These are phyloP conservation scores for Drechslerella coelobrocha DNA, from an alignment of 2,329 filamentous ascomycete species.

Conservation along the genomic window DNA sequence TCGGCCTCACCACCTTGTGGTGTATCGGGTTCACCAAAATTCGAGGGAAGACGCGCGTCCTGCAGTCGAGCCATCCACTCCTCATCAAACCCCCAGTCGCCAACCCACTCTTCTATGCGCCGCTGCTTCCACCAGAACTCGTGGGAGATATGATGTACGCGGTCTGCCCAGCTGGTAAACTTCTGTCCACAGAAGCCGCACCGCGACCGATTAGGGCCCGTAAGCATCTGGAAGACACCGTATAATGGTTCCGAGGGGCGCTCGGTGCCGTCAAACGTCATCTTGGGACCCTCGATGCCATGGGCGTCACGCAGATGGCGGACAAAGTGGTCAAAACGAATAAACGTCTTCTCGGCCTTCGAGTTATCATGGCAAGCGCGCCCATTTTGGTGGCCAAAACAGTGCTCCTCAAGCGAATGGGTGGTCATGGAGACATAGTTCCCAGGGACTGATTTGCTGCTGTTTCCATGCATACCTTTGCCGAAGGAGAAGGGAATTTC, in stretches of 20 bases:
- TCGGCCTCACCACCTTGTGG: background rate
- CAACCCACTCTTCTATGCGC: conserved; percentile 44
- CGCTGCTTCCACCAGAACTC: conserved; percentile 49
- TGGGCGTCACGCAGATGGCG: conserved; percentile 40
- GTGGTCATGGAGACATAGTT: conserved; percentile 33
- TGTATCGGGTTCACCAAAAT: conserved; percentile 2
- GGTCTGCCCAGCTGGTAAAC: conserved; percentile 41
- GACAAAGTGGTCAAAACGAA: conserved; percentile 47
- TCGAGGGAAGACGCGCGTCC: conserved; percentile 39
- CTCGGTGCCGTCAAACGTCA: conserved; percentile 27
- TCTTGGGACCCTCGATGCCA: conserved; percentile 37
- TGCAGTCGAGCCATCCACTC: conserved; percentile 46
- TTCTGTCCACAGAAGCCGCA: conserved; percentile 48
- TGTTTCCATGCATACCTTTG: conserved; percentile 15
- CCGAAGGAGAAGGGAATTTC: conserved; percentile 38
- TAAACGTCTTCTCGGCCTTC: conserved; percentile 43
- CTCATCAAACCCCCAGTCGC: conserved; percentile 48
- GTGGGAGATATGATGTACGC: conserved; percentile 43
- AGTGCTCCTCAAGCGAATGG: conserved; percentile 41
- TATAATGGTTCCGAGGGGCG: conserved; percentile 21
- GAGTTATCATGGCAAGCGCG: conserved; percentile 43
- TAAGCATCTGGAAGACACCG: conserved; percentile 27
- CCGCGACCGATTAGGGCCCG: conserved; percentile 32
- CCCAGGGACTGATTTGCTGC: conserved; percentile 25
- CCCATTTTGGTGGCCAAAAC: conserved; percentile 30